Conservation (phyloP, 2,329 filamentous ascomycete genomes). For the Clonostachys byssicola region DNA sequence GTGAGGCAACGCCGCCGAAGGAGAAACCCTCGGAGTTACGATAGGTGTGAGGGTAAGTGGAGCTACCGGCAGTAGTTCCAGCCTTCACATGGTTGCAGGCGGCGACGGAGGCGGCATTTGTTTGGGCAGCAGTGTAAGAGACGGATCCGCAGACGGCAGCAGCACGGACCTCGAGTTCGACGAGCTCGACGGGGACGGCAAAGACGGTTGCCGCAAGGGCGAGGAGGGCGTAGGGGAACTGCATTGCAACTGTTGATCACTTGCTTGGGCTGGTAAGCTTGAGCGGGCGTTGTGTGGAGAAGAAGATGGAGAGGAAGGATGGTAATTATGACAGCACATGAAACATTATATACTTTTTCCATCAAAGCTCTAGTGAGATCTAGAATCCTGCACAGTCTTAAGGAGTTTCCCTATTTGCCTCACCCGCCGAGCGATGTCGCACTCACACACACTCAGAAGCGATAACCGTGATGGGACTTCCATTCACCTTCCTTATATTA, state of each 20-base stretch:
- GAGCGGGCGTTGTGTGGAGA: too few species aligned
- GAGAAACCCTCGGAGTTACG: constrained; percentile 30
- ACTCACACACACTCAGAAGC: too few species aligned
- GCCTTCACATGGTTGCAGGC: constrained; percentile 7
- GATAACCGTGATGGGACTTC: too few species aligned
- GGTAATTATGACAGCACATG: too few species aligned
- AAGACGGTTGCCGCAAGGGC: constrained; percentile 16
- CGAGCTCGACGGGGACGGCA: constrained; percentile 14
- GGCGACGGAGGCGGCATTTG: constrained; percentile 16
- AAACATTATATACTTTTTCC: too few species aligned
- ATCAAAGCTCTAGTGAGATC: too few species aligned
- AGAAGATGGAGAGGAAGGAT: too few species aligned
- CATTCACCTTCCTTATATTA: too few species aligned
- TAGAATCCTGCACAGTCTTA: too few species aligned
- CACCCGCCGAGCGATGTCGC: too few species aligned
- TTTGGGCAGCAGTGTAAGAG: constrained; percentile 16
- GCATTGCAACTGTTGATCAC: constrained; percentile 7
- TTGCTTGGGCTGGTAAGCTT: too few species aligned
- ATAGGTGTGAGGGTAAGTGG: constrained; percentile 28
- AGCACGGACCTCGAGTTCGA: constrained; percentile 10
- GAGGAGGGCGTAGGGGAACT: constrained; percentile 14
- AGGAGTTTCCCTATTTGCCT: too few species aligned
- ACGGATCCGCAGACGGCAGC: constrained; percentile 21
- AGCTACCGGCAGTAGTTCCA: constrained; percentile 15
- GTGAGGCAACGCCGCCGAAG: constrained; percentile 20